Evolutionary conservation across 176 grass and related monocot species (phyloP).

Genomic region (Oryza punctata): DNA sequence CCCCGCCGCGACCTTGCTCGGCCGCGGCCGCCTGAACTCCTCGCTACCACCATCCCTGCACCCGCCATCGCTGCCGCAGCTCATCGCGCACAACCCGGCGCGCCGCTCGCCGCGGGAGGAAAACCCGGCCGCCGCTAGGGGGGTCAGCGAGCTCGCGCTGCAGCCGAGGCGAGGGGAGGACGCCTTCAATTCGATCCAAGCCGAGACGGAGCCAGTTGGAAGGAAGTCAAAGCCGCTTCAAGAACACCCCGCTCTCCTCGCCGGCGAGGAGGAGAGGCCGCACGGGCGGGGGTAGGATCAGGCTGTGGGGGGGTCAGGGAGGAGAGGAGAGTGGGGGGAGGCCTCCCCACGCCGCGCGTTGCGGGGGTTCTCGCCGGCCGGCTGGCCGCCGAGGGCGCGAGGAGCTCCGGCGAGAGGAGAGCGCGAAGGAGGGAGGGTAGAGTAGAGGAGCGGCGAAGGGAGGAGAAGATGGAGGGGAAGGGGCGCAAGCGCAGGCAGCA

Average conservation of each 20-base stretch:
- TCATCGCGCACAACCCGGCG: slow-evolving; percentile 41
- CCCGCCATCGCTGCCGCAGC: slow-evolving; percentile 57
- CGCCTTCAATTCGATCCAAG: background rate
- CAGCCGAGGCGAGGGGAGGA: slow-evolving; percentile 11
- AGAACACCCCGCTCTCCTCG: background rate
- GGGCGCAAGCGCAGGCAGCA: no score
- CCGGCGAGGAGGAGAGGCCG: background rate
- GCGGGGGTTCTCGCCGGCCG: background rate
- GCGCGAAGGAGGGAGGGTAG: background rate
- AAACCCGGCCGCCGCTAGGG: slow-evolving; percentile 17
- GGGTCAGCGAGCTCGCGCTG: slow-evolving; percentile 45
- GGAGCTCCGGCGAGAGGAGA: background rate
- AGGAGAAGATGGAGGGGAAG: background rate
- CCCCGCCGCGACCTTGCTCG: slow-evolving; percentile 56
- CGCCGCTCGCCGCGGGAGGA: slow-evolving; percentile 18
- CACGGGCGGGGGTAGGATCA: background rate
- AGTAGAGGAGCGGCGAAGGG: background rate
- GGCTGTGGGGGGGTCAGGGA: no score
- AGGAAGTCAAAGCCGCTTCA: background rate
- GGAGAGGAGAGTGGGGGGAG: no score
- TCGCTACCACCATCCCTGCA: slow-evolving; percentile 42
- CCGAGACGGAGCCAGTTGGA: background rate
- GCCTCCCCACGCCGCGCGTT: background rate
- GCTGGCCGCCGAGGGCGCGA: background rate
- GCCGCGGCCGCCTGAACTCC: slow-evolving; percentile 50